Base-by-base conservation (phyloP, 192 early-diverging fungal species). In the Phlyctochytrium bullatum region DNA sequence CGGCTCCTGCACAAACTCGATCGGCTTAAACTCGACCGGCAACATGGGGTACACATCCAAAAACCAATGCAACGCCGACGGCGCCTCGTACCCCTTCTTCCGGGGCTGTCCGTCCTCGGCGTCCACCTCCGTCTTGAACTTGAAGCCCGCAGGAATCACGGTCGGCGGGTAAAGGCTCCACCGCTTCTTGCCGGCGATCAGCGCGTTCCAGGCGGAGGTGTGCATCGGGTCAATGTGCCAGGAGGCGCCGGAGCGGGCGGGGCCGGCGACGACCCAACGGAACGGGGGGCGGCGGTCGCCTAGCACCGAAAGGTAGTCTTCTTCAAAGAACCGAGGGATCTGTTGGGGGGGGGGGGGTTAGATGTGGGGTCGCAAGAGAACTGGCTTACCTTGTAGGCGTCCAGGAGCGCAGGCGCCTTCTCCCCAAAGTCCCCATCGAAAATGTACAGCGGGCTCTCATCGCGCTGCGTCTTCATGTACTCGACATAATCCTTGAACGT, bases 111-210 rank as follows among this genome's bases (percentile, higher is more conserved):
- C 20, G 40, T 47, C 40, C n/a, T n/a, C n/a, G n/a, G n/a, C 27
- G 36, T 32, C 12, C n/a, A 52, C 25, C 2, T 47, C 23, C 30
- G 0, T 34, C 58, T 10, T 6, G 4, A 24, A 23, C 29, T 40
- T 3, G 2, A 34, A 36, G 1, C 73, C 68, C 25, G 73, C 69
- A 24, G 73, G 73, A 14, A 33, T 16, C 6, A 36, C 30, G 34
- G 52, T 34, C 14, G 73, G 73, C n/a, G 73, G 73, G 63, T 75
- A 75, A 25, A 75, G 56, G 12, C 54, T 40, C 73, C 73, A 75
- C 3, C 68, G 51, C 52, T 65, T 64, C 10, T 61, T 3, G 24
- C 68, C 68, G 2, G 2, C 23, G 17, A 64, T 52, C 3, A 65
- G 62, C 14, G 68, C 34, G 68, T 69, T 64, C 60, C 68, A 76